Conservation (phyloP, 2,329 filamentous ascomycete species). For the Ophiocordyceps camponoti-leonardi region DNA sequence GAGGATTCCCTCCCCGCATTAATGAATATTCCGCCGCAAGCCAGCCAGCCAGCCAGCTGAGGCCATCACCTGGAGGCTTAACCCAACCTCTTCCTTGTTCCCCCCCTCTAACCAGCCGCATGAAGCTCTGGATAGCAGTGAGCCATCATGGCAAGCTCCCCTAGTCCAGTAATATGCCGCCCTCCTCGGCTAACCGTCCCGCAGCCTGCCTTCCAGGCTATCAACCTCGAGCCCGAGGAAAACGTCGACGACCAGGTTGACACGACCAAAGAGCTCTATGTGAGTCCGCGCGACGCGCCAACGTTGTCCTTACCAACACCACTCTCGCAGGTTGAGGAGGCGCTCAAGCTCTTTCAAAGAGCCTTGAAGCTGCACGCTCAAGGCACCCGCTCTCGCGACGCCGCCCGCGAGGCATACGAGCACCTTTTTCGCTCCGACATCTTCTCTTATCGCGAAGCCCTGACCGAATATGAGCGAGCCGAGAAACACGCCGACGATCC, state of each 20-base stretch:
- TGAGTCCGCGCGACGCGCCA: constrained; percentile 11
- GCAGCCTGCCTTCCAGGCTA: constrained; percentile 58
- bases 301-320: background rate
- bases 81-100: no score
- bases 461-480: constrained; percentile 66
- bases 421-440: constrained; percentile 82
- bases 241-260: constrained; percentile 82
- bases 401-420: constrained; percentile 68
- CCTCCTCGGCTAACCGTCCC: background rate
- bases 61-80: no score
- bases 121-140: no score
- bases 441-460: constrained; percentile 77
- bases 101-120: no score
- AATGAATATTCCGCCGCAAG: no score
- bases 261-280: constrained; percentile 84
- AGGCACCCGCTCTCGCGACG: constrained; percentile 56
- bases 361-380: constrained; percentile 85
- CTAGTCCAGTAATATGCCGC: no score
- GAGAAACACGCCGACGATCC: constrained; percentile 35
- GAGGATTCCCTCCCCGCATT: no score
- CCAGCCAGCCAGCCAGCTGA: no score
- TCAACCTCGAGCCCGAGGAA: constrained; percentile 90
- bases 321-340: constrained; percentile 63
- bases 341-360: constrained; percentile 81
- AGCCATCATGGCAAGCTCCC: no score